Evolutionary conservation across 1,284 basidiomycete species (phyloP).

Genomic region (Ganoderma boninense): DNA sequence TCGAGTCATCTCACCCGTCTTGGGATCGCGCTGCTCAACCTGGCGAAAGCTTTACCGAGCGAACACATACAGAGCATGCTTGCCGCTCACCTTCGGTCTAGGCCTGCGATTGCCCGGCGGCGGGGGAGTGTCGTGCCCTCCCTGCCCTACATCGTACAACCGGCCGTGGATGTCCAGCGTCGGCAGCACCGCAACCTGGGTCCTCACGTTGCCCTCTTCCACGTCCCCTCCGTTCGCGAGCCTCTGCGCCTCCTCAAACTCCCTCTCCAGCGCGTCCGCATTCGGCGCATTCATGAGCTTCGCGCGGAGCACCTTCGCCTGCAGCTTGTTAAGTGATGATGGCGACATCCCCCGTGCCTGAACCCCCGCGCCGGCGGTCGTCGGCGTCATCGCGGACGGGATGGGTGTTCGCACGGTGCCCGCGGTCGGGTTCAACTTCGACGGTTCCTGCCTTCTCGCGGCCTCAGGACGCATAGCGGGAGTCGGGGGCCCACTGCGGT

Average conservation of each 20-base stretch:
- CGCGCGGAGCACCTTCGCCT: slow-evolving; percentile 92
- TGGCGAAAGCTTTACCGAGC: slow-evolving; percentile 37
- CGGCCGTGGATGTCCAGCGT: slow-evolving; percentile 89
- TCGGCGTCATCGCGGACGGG: slow-evolving; percentile 88
- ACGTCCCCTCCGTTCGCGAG: slow-evolving; percentile 56
- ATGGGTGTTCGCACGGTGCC: slow-evolving; percentile 75
- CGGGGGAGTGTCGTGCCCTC: slow-evolving; percentile 57
- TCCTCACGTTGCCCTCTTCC: slow-evolving; percentile 57
- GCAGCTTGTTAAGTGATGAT: slow-evolving; percentile 89
- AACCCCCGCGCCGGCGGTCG: slow-evolving; percentile 47
- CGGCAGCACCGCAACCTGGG: slow-evolving; percentile 84
- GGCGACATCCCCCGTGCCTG: slow-evolving; percentile 65
- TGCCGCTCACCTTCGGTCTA: slow-evolving; percentile 73
- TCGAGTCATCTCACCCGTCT: slow-evolving; percentile 86
- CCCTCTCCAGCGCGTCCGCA: slow-evolving; percentile 78
- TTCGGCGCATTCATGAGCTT: slow-evolving; percentile 84
- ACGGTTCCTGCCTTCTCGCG: slow-evolving; percentile 59
- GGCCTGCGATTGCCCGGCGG: slow-evolving; percentile 78
- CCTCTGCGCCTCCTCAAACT: slow-evolving; percentile 79
- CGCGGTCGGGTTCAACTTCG: slow-evolving; percentile 51
- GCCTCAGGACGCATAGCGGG: slow-evolving; percentile 56
- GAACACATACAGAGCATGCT: neutral
- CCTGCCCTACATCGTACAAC: slow-evolving; percentile 91
- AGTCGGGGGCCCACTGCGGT: slow-evolving; percentile 64
- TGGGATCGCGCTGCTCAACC: slow-evolving; percentile 90